Percentiles rank a stretch among this genome's conserved stretches.
phyloP scores from a whole-genome alignment of 768 basidiomycete species.

The Mycena vitilis region DNA sequence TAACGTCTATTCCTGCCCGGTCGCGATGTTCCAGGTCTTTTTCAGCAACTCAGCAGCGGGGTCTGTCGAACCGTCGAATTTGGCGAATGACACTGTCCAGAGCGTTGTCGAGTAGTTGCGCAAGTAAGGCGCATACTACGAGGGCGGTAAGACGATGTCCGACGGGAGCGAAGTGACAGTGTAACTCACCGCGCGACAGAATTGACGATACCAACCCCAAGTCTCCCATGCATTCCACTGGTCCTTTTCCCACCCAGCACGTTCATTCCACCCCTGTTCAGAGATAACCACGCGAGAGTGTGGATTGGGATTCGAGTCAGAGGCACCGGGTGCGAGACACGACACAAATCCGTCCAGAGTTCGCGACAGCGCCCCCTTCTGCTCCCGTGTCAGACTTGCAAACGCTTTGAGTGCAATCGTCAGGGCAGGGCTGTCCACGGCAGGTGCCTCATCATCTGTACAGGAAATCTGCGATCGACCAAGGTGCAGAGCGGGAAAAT shows the following conservation, averaged over 20 bases:
- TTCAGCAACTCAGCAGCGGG: conserved; percentile 69
- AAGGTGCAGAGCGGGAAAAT: conserved; percentile 24
- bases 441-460: conserved; percentile 55
- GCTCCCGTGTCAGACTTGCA: conserved; percentile 78
- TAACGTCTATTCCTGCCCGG: conserved; percentile 59
- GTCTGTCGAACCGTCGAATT: conserved; percentile 68
- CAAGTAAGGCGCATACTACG: conserved; percentile 83
- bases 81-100: conserved; percentile 73
- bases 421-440: conserved; percentile 74
- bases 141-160: conserved; percentile 10
- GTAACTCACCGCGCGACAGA: conserved; percentile 78
- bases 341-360: conserved; percentile 82
- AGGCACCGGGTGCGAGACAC: conserved; percentile 61
- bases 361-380: conserved; percentile 77
- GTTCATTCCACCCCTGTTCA: conserved; percentile 77
- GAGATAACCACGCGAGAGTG: conserved; percentile 68
- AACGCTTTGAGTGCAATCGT: conserved; percentile 80
- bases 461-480: conserved; percentile 26
- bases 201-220: conserved; percentile 93
- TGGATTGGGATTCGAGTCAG: conserved; percentile 60
- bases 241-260: conserved; percentile 73
- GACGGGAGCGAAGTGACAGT: background rate
- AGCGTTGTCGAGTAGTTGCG: conserved; percentile 80
- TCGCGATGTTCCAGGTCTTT: conserved; percentile 78
- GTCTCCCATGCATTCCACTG: conserved; percentile 91